These are phyloP conservation scores for Hypoxylon sp. DNA, from an alignment of 2,329 filamentous ascomycete species.

Conservation along the genomic window DNA sequence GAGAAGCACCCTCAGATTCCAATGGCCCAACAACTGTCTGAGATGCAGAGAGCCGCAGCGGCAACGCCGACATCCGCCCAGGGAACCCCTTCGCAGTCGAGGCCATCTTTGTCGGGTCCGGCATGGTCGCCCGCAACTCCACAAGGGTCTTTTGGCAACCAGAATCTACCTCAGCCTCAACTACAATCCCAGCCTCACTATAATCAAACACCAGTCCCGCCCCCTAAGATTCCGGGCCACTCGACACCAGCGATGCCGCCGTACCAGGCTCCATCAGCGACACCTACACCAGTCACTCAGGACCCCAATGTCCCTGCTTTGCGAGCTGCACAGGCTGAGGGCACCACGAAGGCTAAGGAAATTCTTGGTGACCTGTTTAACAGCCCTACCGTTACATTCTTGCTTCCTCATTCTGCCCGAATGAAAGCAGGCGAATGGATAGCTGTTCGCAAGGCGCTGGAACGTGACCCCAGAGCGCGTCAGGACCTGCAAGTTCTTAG, in stretches of 20 bases:
- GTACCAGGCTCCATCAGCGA: constrained; percentile 34
- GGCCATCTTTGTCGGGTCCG: constrained; percentile 65
- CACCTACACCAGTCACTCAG: constrained; percentile 51
- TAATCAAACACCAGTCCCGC: constrained; percentile 54
- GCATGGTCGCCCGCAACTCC: constrained; percentile 69
- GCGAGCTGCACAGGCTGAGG: constrained; percentile 63
- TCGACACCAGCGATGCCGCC: constrained; percentile 46
- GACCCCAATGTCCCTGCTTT: constrained; percentile 56
- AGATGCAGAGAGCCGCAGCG: constrained; percentile 50
- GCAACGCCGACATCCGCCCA: constrained; percentile 46
- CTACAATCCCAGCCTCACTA: constrained; percentile 50
- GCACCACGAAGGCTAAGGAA: constrained; percentile 71
- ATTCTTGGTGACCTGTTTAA: constrained; percentile 74
- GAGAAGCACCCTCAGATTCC: constrained; percentile 59
- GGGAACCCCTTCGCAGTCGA: constrained; percentile 55
- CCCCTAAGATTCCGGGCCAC: constrained; percentile 54
- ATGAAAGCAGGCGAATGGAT: constrained; percentile 81
- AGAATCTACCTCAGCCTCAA: constrained; percentile 39
- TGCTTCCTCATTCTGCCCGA: constrained; percentile 76
- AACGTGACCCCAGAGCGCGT: constrained; percentile 74
- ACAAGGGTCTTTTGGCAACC: constrained; percentile 54
- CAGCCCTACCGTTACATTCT: constrained; percentile 76
- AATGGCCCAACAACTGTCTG: constrained; percentile 47
- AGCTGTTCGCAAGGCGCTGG: constrained; percentile 78
- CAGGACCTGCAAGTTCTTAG: constrained; percentile 73